These are phyloP conservation scores for Chondrostereum purpureum DNA, from an alignment of 1,284 basidiomycete species.

Conservation along the genomic window DNA sequence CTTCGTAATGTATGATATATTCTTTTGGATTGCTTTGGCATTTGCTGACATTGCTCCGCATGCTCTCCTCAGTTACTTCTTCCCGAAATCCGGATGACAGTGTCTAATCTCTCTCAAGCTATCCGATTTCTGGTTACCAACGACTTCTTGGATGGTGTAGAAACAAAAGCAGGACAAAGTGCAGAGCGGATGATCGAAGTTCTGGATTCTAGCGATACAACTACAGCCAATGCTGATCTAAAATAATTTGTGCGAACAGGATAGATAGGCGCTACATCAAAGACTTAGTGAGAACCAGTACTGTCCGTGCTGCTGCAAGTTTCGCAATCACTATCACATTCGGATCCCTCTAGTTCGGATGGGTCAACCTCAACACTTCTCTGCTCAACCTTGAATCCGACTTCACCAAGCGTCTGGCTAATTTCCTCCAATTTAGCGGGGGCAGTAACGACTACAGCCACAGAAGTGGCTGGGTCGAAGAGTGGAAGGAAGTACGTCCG, in stretches of 20 bases:
- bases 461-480: conserved; percentile 74
- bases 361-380: conserved; percentile 64
- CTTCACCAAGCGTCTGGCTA: conserved; percentile 49
- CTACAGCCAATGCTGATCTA: too few relatives aligned
- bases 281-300: conserved; percentile 17
- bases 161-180: conserved; percentile 76
- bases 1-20: conserved; percentile 73
- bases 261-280: conserved; percentile 1
- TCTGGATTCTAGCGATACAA: conserved; percentile 23
- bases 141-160: conserved; percentile 80
- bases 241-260: not conserved
- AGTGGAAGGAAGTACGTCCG: conserved; percentile 80
- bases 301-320: conserved; percentile 28
- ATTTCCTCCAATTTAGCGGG: conserved; percentile 78
- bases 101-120: conserved; percentile 90
- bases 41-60: not conserved
- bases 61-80: conserved; percentile 66
- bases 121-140: conserved; percentile 92
- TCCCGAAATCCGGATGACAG: conserved; percentile 84
- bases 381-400: conserved; percentile 78
- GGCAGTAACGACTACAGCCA: conserved; percentile 79
- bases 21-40: not conserved
- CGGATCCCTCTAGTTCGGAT: conserved; percentile 35
- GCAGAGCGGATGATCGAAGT: conserved; percentile 64
- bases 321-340: conserved; percentile 24